Evolutionary conservation across 371 early-diverging fungal genomes (phyloP).

Genomic region (Mortierella sp.): DNA sequence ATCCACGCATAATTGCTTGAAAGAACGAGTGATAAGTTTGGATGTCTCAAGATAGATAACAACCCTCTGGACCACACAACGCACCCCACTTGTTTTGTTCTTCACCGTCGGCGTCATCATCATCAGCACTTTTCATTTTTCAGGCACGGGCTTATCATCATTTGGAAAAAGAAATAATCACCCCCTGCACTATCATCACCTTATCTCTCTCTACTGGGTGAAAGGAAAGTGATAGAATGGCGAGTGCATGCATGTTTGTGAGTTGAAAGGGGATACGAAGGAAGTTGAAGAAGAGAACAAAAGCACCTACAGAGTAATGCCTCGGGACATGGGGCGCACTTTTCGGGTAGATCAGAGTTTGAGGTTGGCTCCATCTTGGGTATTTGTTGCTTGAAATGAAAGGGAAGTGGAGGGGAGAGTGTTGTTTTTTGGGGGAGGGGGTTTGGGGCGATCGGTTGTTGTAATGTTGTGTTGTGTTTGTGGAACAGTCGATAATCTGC

Average conservation of each 20-base stretch:
- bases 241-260: background rate
- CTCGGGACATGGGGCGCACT: constrained; percentile 35
- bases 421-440: background rate
- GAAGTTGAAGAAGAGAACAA: background rate
- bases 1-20: background rate
- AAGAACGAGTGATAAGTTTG: too few species aligned
- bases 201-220: background rate
- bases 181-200: background rate
- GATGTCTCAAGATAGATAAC: background rate
- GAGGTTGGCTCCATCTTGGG: constrained; percentile 26
- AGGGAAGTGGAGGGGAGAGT: background rate
- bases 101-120: background rate
- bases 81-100: background rate
- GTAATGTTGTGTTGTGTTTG: background rate
- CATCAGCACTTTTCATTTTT: background rate
- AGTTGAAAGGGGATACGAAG: background rate
- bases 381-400: background rate
- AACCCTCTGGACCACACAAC: background rate
- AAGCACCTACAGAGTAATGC: constrained; percentile 40
- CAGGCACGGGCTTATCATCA: background rate
- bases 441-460: background rate
- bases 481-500: background rate
- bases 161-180: background rate
- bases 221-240: background rate
- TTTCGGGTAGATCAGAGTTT: constrained; percentile 26